Evolutionary conservation across 306 rosid genomes (phyloP), one percentile per base, ranked within the genome.

Genomic region (Phaseolus lunatus): DNA sequence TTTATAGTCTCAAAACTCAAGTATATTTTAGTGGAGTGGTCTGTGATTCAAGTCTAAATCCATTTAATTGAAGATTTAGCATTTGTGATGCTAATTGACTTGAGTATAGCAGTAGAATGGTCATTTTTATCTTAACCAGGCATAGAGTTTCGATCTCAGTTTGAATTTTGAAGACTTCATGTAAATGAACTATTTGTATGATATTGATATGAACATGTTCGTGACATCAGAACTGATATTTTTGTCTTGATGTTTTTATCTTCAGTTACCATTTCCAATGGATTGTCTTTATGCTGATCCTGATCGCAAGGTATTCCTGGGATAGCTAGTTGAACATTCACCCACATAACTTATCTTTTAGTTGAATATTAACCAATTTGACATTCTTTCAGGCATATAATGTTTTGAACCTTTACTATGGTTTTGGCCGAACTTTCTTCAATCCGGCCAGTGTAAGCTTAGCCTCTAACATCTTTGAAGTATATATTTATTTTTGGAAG

Each of bases 211-310:
- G 73, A 65, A 27, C 66, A 19, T 73, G 45, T 78, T 31, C 70
- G 29, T 80, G 67, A 27, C 72, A 44, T 73, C 48, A 68, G 44
- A 52, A 70, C 76, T 81, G 50, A 71, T 67, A 41, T 62, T 39
- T 19, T 63, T 82, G 70, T 58, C 19, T 59, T 29, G 5, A 47
- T 67, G 33, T 84, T 39, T 59, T 58, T 9, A 19, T 79, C 67
- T 81, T 23, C 88, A 94, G 98, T 78, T 94, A 78, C 98, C 98
- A 72, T 94, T 94, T 83, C 97, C 96, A 77, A 63, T 83, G 90
- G 98, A 92, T 75, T 84, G 79, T 86, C 96, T 94, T 27, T 94
- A 92, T 86, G 97, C 95, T 11, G 97, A 94, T 83, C 98, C 97
- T 52, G 93, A 89, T 48, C 80, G 90, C 53, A 84, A 86, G 97